These are phyloP conservation scores for Nidularia pulvinata DNA, from an alignment of 768 basidiomycete species.

Conservation along the genomic window DNA sequence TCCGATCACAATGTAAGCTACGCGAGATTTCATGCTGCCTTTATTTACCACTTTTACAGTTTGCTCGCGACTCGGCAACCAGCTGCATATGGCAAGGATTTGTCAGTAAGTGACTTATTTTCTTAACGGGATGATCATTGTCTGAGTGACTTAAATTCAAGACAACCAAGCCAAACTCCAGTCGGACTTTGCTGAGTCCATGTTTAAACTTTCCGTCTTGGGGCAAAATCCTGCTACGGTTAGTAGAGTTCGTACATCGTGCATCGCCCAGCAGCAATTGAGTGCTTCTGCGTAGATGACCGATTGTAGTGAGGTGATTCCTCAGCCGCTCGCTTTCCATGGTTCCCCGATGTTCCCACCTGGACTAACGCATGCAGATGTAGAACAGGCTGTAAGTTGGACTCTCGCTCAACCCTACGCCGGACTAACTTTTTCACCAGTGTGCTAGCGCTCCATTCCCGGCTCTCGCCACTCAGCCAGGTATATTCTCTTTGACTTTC, in stretches of 20 bases:
- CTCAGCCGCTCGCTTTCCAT: constrained; percentile 22
- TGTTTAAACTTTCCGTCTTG: constrained; percentile 40
- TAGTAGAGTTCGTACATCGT: too few relatives aligned
- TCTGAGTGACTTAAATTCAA: constrained; percentile 2
- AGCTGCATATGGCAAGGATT: constrained; percentile 47
- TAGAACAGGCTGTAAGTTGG: constrained; percentile 20
- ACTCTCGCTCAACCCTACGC: too few relatives aligned
- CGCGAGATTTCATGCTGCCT: too few relatives aligned
- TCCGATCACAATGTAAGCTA: constrained; percentile 27
- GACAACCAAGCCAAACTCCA: constrained; percentile 30
- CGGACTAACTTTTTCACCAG: too few relatives aligned
- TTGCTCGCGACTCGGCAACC: constrained; percentile 38
- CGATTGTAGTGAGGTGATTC: constrained; percentile 46
- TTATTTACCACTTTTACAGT: background rate
- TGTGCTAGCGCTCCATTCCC: constrained; percentile 34
- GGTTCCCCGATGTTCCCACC: constrained; percentile 27
- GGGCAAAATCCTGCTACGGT: constrained; percentile 28
- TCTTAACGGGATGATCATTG: background rate
- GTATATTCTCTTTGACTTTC: background rate
- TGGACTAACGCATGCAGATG: constrained; percentile 18
- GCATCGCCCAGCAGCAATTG: too few relatives aligned
- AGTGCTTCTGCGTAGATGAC: constrained; percentile 14
- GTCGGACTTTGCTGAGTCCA: constrained; percentile 33
- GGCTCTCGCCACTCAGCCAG: background rate
- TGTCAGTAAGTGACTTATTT: constrained; percentile 21